Conservation (phyloP, 2,329 filamentous ascomycete species). For the Onygenales sp. region DNA sequence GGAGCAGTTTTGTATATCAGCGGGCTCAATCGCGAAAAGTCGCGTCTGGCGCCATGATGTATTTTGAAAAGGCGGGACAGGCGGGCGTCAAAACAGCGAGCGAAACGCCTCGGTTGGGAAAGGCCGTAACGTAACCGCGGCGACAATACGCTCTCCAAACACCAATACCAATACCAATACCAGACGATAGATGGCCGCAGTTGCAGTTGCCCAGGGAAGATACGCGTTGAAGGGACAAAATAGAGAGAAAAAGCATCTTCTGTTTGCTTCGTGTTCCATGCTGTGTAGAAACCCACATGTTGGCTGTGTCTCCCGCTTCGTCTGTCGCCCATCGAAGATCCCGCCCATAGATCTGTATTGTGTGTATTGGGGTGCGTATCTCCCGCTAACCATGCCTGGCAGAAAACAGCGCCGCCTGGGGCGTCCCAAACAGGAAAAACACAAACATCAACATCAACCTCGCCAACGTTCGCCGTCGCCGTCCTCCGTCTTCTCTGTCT, state of each 20-base stretch:
- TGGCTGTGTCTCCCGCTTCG: no score
- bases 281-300: no score
- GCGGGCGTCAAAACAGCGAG: background rate
- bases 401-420: constrained; percentile 6
- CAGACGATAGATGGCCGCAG: no score
- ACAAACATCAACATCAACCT: constrained; percentile 17
- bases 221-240: no score
- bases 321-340: no score
- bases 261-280: no score
- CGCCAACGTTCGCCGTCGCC: constrained; percentile 11
- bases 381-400: constrained; percentile 2
- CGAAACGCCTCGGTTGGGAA: background rate
- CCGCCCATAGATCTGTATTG: background rate
- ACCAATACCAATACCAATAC: no score
- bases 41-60: background rate
- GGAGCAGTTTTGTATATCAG: no score
- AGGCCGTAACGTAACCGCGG: background rate
- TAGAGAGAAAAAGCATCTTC: no score
- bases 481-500: constrained; percentile 6
- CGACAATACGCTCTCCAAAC: no score
- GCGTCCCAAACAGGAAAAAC: constrained; percentile 20
- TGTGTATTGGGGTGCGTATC: background rate
- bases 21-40: background rate
- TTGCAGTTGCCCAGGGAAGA: no score
- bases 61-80: no score